These are phyloP conservation scores for Linderina pennispora DNA, from an alignment of 192 early-diverging fungal genomes.

Conservation along the genomic window DNA sequence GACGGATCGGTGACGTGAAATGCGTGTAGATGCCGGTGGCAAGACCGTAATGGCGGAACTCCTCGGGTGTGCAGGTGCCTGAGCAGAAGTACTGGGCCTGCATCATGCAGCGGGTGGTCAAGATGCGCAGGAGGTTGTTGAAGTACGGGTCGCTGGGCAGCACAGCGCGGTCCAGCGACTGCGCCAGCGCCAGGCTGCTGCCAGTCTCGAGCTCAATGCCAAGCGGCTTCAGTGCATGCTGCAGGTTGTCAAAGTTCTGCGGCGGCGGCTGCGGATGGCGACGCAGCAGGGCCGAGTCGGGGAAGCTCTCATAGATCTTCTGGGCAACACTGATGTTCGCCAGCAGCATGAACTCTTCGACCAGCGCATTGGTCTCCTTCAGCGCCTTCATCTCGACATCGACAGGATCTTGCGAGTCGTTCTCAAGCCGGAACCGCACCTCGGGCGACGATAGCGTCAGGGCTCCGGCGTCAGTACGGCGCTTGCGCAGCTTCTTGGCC, in stretches of 20 bases:
- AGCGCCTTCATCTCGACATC: constrained; percentile 52
- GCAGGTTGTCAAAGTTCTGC: constrained; percentile 24
- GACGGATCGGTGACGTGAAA: constrained; percentile 98
- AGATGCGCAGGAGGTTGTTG: constrained; percentile 31
- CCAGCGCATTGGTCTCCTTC: constrained; percentile 83
- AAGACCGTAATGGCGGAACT: constrained; percentile 88
- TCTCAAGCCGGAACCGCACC: constrained; percentile 82
- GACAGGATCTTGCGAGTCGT: constrained; percentile 78
- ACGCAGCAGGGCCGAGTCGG: constrained; percentile 73
- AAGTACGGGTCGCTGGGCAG: constrained; percentile 10
- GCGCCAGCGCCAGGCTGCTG: constrained; percentile 51
- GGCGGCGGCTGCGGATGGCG: constrained; percentile 54
- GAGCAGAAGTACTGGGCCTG: constrained; percentile 98
- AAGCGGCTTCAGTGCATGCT: constrained; percentile 37
- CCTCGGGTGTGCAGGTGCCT: constrained; percentile 54
- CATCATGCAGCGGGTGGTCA: constrained; percentile 70
- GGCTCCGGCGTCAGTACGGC: constrained; percentile 73
- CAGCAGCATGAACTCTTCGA: constrained; percentile 98
- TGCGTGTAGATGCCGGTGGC: constrained; percentile 93
- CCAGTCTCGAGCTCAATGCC: constrained; percentile 54
- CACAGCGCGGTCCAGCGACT: constrained; percentile 53
- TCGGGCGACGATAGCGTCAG: constrained; percentile 86
- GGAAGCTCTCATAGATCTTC: constrained; percentile 73
- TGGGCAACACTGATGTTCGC: constrained; percentile 82
- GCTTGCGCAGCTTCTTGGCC: constrained; percentile 51